Conservation (phyloP, 2,329 filamentous ascomycete species). For the Ceratocystis harringtonii region DNA sequence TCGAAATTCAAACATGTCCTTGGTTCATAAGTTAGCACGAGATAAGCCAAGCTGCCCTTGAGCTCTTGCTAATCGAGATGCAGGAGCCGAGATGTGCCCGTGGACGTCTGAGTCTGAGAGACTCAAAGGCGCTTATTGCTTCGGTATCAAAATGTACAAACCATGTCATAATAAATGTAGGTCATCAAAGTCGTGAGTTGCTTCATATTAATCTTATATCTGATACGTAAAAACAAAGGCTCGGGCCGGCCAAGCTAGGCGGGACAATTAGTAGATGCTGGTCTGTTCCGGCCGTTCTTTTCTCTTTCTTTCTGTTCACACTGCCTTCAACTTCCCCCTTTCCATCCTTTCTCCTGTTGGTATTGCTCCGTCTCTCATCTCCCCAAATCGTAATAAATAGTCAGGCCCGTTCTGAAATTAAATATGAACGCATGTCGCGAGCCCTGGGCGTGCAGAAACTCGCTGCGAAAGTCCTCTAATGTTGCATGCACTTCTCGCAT, state of each 20-base stretch:
- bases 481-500: constrained; percentile 68
- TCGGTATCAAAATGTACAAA: too few species aligned
- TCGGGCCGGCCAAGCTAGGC: neutral
- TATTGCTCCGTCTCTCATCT: neutral
- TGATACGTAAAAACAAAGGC: neutral
- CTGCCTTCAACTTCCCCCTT: neutral
- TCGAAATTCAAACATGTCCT: too few species aligned
- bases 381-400: constrained; percentile 68
- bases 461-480: constrained; percentile 46
- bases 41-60: too few species aligned
- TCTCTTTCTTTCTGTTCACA: neutral
- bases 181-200: constrained; percentile 2
- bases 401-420: constrained; percentile 73
- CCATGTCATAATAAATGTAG: neutral
- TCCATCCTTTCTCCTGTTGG: neutral
- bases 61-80: too few species aligned
- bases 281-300: neutral
- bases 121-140: too few species aligned
- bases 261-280: neutral
- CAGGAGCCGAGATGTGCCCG: too few species aligned
- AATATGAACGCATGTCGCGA: constrained; percentile 72
- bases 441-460: constrained; percentile 38
- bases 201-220: constrained; percentile 1
- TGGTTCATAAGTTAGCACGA: too few species aligned
- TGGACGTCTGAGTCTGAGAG: too few species aligned